phyloP scores from a whole-genome alignment of 768 basidiomycete genomes.

The Lanmaoa rubissima region DNA sequence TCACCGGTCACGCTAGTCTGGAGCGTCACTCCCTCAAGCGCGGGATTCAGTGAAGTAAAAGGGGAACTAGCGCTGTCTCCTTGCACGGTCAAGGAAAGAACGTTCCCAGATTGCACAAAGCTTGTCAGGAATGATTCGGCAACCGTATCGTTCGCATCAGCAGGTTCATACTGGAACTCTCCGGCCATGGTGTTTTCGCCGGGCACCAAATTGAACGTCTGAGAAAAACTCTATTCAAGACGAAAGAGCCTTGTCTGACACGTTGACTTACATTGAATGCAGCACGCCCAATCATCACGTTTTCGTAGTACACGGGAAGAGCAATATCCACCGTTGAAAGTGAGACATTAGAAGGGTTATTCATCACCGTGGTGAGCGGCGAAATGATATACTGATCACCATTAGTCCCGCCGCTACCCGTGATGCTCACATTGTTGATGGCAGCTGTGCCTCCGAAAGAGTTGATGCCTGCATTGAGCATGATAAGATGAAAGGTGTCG shows the following conservation, averaged over 20 bases:
- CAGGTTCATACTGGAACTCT: slow-evolving; percentile 69
- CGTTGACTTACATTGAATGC: slow-evolving; percentile 48
- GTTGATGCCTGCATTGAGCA: slow-evolving; percentile 46
- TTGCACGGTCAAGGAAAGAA: slow-evolving; percentile 51
- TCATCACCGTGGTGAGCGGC: slow-evolving; percentile 54
- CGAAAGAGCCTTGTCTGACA: not conserved
- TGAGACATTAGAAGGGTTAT: slow-evolving; percentile 70
- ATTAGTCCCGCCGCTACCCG: slow-evolving; percentile 63
- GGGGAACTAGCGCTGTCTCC: slow-evolving; percentile 63
- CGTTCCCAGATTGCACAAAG: slow-evolving; percentile 54
- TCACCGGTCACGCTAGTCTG: slow-evolving; percentile 49
- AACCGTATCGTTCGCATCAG: slow-evolving; percentile 61
- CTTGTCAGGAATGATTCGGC: slow-evolving; percentile 59
- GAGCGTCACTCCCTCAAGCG: slow-evolving; percentile 52
- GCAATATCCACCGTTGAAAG: slow-evolving; percentile 56
- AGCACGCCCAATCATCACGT: slow-evolving; percentile 56
- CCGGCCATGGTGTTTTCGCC: slow-evolving; percentile 51
- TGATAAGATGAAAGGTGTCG: not conserved
- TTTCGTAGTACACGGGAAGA: slow-evolving; percentile 57
- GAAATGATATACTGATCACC: slow-evolving; percentile 57
- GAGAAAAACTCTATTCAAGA: not conserved
- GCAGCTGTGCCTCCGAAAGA: slow-evolving; percentile 52
- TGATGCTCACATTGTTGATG: slow-evolving; percentile 56
- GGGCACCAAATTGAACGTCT: slow-evolving; percentile 58
- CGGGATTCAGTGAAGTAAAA: slow-evolving; percentile 55